Conservation (phyloP, 768 basidiomycete genomes). For the Leccinum obscurum region DNA sequence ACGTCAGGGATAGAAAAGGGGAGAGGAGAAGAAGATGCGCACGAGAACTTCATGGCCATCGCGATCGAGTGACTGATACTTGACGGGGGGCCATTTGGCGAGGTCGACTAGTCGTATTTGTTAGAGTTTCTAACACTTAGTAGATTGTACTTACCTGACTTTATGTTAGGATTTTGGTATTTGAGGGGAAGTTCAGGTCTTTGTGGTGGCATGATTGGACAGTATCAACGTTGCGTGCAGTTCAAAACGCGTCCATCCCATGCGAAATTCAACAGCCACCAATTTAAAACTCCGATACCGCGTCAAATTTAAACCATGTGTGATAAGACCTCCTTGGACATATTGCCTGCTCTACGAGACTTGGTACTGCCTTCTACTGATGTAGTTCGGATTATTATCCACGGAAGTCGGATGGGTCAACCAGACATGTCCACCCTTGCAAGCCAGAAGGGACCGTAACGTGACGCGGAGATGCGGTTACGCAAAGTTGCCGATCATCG, state of each 20-base stretch:
- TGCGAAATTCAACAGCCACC: constrained; percentile 35
- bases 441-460: too few relatives aligned
- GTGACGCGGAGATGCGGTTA: too few relatives aligned
- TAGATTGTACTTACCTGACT: constrained; percentile 36
- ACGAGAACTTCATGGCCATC: constrained; percentile 87
- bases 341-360: too few relatives aligned
- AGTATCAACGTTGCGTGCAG: constrained; percentile 21
- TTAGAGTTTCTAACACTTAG: rapidly evolving
- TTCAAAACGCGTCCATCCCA: constrained; percentile 35
- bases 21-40: constrained; percentile 26
- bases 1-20: constrained; percentile 16
- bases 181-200: constrained; percentile 54
- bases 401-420: too few relatives aligned
- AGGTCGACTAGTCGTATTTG: constrained; percentile 34
- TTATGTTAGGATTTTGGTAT: constrained; percentile 52
- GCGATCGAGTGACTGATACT: constrained; percentile 88
- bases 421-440: too few relatives aligned
- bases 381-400: too few relatives aligned
- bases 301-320: constrained; percentile 13
- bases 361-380: too few relatives aligned
- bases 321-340: too few relatives aligned
- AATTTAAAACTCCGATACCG: constrained; percentile 31
- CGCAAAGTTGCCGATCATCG: too few relatives aligned
- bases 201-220: constrained; percentile 32
- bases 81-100: constrained; percentile 65